phyloP scores from a whole-genome alignment of 768 basidiomycete genomes.

The Heimioporus sp. region DNA sequence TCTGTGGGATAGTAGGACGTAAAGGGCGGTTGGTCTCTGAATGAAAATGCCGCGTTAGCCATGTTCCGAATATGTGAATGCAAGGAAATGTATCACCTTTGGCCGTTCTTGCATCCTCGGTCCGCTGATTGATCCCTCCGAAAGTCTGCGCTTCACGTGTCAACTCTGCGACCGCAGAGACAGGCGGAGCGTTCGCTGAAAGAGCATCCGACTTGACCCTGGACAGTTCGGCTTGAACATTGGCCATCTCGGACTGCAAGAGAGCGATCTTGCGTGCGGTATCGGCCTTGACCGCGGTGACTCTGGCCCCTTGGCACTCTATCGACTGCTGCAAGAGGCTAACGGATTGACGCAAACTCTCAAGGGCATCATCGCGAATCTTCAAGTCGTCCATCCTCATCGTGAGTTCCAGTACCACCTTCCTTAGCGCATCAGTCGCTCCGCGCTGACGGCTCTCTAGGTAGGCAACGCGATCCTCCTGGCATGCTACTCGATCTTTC shows the following conservation, averaged over 20 bases:
- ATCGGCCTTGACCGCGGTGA: constrained; percentile 15
- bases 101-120: neutral
- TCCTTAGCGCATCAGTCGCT: constrained; percentile 1
- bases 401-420: constrained; percentile 12
- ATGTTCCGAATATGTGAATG: neutral
- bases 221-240: constrained; percentile 7
- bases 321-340: neutral
- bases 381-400: constrained; percentile 9
- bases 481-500: constrained; percentile 6
- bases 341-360: constrained; percentile 3
- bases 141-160: neutral
- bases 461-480: constrained; percentile 9
- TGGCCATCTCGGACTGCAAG: constrained; percentile 13
- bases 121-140: neutral
- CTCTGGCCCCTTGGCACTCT: constrained; percentile 15
- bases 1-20: too few species aligned
- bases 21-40: neutral
- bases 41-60: neutral
- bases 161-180: constrained; percentile 7
- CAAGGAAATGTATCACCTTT: constrained; percentile 3
- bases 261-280: constrained; percentile 14
- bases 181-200: neutral
- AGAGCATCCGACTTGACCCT: constrained; percentile 2
- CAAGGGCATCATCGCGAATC: constrained; percentile 1
- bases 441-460: constrained; percentile 8